phyloP scores from a whole-genome alignment of 2,329 filamentous ascomycete species.

The Exophiala bonariae region DNA sequence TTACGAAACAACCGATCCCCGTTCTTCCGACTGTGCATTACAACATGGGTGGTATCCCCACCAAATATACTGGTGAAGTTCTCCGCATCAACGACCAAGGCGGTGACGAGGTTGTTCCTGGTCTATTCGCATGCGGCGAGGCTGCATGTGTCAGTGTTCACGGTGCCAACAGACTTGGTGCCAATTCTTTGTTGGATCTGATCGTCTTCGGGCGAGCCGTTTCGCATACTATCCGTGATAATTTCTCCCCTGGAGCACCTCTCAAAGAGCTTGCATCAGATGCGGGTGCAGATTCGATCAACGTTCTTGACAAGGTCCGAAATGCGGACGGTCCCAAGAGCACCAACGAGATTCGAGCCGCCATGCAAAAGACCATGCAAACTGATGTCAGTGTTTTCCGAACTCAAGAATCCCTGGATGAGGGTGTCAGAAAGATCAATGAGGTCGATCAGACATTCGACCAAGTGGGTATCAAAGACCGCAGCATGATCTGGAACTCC shows the following conservation, averaged over 20 bases:
- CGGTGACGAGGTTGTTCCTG: conserved; percentile 89
- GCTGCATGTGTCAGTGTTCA: conserved; percentile 97
- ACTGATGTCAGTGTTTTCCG: conserved; percentile 95
- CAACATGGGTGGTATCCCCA: conserved; percentile 99
- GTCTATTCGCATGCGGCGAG: conserved; percentile 95
- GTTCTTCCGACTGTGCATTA: conserved; percentile 97
- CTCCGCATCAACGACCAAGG: conserved; percentile 82
- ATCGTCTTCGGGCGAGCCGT: conserved; percentile 98
- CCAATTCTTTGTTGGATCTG: conserved; percentile 96
- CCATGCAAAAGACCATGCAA: conserved; percentile 99
- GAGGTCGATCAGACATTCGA: conserved; percentile 78
- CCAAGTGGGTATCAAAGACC: conserved; percentile 92
- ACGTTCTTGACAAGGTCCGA: conserved; percentile 80
- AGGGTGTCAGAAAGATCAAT: conserved; percentile 85
- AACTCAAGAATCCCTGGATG: conserved; percentile 87
- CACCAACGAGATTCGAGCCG: conserved; percentile 82
- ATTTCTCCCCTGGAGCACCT: conserved; percentile 73
- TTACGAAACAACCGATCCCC: conserved; percentile 94
- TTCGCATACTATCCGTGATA: conserved; percentile 94
- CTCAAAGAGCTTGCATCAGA: neutral
- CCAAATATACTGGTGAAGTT: conserved; percentile 95
- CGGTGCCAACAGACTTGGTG: conserved; percentile 94
- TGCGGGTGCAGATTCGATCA: conserved; percentile 51
- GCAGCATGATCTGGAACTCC: conserved; percentile 99
- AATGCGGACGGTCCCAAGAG: conserved; percentile 81